These are phyloP conservation scores for Loxodes magnus DNA, from an alignment of 73 alveolate species.

Conservation along the genomic window DNA sequence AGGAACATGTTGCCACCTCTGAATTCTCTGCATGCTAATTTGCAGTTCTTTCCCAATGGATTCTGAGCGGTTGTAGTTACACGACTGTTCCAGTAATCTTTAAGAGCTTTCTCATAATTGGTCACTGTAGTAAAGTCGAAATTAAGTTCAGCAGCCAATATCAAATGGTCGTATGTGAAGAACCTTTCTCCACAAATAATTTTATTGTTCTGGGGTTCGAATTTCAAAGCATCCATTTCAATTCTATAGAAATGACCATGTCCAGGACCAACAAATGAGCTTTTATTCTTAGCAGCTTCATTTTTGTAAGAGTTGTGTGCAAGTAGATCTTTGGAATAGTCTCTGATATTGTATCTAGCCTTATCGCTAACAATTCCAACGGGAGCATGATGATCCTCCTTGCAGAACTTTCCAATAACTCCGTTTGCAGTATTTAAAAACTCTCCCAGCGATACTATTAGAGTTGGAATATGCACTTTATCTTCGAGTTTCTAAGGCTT, in stretches of 20 bases:
- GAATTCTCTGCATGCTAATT: not conserved
- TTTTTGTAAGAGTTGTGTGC: constrained; percentile 5
- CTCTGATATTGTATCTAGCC: not conserved
- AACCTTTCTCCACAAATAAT: not conserved
- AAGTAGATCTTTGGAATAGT: constrained; percentile 6
- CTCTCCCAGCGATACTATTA: constrained; percentile 2
- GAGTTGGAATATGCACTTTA: constrained; percentile 4
- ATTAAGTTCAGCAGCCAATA: not conserved
- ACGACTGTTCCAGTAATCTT: constrained; percentile 4
- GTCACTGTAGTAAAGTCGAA: constrained; percentile 1
- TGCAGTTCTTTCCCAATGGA: not conserved
- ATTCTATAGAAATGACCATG: constrained; percentile 6
- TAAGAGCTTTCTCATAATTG: not conserved
- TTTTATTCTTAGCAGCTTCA: constrained; percentile 8
- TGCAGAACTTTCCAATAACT: constrained; percentile 7
- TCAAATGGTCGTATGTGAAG: constrained; percentile 5
- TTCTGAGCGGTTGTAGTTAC: constrained; percentile 7
- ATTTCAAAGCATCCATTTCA: constrained; percentile 2
- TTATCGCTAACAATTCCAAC: constrained; percentile 8
- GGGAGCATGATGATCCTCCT: constrained; percentile 1
- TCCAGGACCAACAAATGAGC: constrained; percentile 7
- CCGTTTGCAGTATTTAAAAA: constrained; percentile 6
- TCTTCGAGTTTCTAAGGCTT: constrained; percentile 14
- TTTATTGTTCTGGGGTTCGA: constrained; percentile 12
- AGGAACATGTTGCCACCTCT: constrained; percentile 6